phyloP scores from a whole-genome alignment of 2,329 filamentous ascomycete genomes.

The Lecanosticta acicola region DNA sequence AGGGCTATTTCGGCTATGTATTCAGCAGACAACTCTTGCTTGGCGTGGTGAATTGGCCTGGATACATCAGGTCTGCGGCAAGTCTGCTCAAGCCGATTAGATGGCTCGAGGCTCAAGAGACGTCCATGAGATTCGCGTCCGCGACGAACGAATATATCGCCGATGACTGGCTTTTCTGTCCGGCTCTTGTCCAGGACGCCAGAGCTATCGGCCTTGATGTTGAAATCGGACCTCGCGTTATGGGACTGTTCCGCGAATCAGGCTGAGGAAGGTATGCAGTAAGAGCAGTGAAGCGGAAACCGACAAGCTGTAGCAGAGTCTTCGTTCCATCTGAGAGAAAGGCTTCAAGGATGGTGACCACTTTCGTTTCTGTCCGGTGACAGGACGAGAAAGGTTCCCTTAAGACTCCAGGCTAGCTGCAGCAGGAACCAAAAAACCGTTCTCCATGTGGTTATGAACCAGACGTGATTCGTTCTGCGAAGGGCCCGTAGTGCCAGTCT shows the following conservation, averaged over 20 bases:
- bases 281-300: background rate
- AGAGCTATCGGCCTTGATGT: conserved; percentile 2
- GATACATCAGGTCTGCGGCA: conserved; percentile 4
- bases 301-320: background rate
- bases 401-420: too few species aligned
- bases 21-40: conserved; percentile 11
- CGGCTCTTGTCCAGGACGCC: background rate
- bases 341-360: background rate
- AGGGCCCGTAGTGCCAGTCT: too few species aligned
- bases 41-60: conserved; percentile 16
- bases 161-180: background rate
- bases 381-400: background rate
- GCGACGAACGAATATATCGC: background rate
- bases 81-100: conserved; percentile 13
- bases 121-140: background rate
- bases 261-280: background rate
- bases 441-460: too few species aligned
- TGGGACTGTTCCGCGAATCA: background rate
- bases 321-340: background rate
- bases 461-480: too few species aligned
- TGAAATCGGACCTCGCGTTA: conserved; percentile 1
- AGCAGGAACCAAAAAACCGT: background rate
- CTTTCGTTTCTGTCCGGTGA: background rate
- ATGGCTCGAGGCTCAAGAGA: conserved; percentile 14
- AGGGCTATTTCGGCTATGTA: conserved; percentile 10